Conservation (phyloP, 805 yeast species). For the Hanseniaspora guilliermondii region DNA sequence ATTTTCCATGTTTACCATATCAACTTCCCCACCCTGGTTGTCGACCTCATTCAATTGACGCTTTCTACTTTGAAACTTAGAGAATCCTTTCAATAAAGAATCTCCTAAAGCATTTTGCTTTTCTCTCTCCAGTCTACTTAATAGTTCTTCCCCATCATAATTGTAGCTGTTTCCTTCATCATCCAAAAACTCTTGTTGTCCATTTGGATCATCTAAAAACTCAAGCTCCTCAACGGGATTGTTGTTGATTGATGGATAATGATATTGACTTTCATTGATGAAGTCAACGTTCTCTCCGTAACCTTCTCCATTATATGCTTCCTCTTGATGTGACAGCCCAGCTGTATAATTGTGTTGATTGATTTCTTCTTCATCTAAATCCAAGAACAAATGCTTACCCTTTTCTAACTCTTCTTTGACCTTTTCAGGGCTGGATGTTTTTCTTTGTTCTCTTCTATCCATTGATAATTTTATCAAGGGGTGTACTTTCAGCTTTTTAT, state of each 20-base stretch:
- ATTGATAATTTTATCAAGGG: slow-evolving; percentile 4
- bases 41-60: background rate
- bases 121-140: background rate
- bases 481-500: background rate
- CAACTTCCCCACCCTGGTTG: too few species aligned
- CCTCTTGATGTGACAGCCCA: background rate
- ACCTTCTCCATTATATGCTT: background rate
- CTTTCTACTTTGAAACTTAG: slow-evolving; percentile 8
- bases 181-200: slow-evolving; percentile 6
- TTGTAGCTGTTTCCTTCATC: slow-evolving; percentile 7
- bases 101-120: background rate
- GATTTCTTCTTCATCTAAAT: slow-evolving; percentile 5
- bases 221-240: background rate
- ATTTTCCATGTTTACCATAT: background rate
- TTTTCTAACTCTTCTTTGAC: background rate
- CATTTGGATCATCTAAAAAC: background rate
- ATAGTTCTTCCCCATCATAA: background rate
- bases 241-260: slow-evolving; percentile 4
- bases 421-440: background rate
- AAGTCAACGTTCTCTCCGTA: background rate
- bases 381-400: slow-evolving; percentile 8
- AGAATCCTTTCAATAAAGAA: slow-evolving; percentile 2
- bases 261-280: background rate
- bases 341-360: background rate
- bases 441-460: slow-evolving; percentile 6